These are phyloP conservation scores for Penicillium flavigenum DNA, from an alignment of 495 filamentous ascomycete species.

Conservation along the genomic window DNA sequence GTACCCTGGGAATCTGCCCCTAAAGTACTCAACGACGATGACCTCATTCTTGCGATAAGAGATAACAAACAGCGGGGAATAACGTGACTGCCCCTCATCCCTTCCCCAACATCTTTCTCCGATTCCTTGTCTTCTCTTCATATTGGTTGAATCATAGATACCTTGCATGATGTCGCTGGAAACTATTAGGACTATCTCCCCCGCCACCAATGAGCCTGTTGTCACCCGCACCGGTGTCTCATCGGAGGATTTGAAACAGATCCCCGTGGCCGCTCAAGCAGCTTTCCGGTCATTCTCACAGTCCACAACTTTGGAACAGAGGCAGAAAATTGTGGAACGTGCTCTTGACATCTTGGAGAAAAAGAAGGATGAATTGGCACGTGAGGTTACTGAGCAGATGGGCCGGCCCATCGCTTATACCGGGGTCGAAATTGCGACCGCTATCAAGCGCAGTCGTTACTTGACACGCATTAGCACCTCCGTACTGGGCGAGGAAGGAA, in stretches of 20 bases:
- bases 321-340: constrained; percentile 73
- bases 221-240: constrained; percentile 71
- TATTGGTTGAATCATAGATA: not conserved
- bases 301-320: constrained; percentile 59
- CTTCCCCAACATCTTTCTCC: constrained; percentile 4
- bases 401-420: constrained; percentile 86
- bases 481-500: constrained; percentile 48
- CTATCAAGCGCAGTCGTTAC: constrained; percentile 76
- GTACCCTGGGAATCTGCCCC: not conserved
- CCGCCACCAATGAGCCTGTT: constrained; percentile 76
- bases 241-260: constrained; percentile 59
- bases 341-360: constrained; percentile 66
- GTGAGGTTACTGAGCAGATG: constrained; percentile 90
- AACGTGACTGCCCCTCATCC: constrained; percentile 17
- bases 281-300: constrained; percentile 71
- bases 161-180: constrained; percentile 66
- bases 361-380: constrained; percentile 75
- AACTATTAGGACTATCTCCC: constrained; percentile 85
- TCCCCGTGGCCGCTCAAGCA: constrained; percentile 64
- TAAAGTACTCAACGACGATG: constrained; percentile 4
- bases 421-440: constrained; percentile 75
- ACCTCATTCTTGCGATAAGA: constrained; percentile 16
- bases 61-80: constrained; percentile 2
- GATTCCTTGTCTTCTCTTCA: constrained; percentile 8
- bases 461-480: constrained; percentile 74